Percentiles rank a stretch among this genome's conserved stretches.
Evolutionary conservation across 1,139 yeast species (phyloP).

Genomic region (Pichia terricola): DNA sequence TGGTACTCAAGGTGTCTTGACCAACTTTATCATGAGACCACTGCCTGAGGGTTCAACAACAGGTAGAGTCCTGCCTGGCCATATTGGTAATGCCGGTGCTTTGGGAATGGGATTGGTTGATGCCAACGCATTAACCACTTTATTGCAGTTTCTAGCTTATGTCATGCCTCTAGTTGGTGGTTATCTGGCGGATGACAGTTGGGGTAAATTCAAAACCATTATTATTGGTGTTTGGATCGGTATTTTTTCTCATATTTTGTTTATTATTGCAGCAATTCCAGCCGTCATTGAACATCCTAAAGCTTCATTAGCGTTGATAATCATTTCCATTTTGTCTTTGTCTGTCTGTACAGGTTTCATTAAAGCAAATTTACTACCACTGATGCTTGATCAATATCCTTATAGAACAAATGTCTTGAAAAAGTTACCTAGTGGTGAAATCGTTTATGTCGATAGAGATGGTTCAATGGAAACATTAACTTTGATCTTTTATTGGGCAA

Average conservation of each 20-base stretch:
- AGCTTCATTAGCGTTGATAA: constrained; percentile 31
- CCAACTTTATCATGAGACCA: constrained; percentile 38
- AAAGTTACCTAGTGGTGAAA: constrained; percentile 52
- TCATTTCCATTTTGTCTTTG: constrained; percentile 31
- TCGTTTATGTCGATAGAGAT: constrained; percentile 63
- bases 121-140: constrained; percentile 32
- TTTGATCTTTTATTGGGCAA: constrained; percentile 68
- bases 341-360: constrained; percentile 40
- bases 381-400: constrained; percentile 40
- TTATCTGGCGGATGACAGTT: constrained; percentile 33
- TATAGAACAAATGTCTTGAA: constrained; percentile 51
- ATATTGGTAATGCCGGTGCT: constrained; percentile 27
- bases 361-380: constrained; percentile 41
- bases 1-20: constrained; percentile 30
- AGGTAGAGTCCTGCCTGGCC: constrained; percentile 17
- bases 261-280: constrained; percentile 36
- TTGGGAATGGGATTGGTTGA: constrained; percentile 30
- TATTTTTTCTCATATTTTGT: constrained; percentile 30
- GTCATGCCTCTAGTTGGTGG: constrained; percentile 37
- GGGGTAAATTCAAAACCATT: constrained; percentile 35
- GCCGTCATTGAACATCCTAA: constrained; percentile 30
- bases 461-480: constrained; percentile 68
- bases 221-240: constrained; percentile 35
- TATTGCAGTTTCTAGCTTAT: constrained; percentile 35
- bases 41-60: constrained; percentile 40